These are phyloP conservation scores for Carpinus fangiana DNA, from an alignment of 306 rosid genomes.

Conservation along the genomic window DNA sequence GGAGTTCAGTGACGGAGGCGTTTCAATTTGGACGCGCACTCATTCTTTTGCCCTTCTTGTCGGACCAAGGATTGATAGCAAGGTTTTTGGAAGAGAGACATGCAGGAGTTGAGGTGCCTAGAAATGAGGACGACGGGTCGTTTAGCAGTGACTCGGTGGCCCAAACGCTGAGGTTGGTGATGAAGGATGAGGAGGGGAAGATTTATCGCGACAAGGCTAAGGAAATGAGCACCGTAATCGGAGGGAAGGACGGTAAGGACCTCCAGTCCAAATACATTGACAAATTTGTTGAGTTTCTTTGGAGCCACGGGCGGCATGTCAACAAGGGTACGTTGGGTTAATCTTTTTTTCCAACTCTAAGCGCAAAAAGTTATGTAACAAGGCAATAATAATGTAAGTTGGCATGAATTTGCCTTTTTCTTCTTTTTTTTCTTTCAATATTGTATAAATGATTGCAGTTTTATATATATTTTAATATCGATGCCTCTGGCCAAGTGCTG, in stretches of 20 bases:
- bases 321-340: background rate
- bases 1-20: constrained; percentile 49
- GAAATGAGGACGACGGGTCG: constrained; percentile 34
- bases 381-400: background rate
- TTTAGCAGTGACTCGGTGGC: constrained; percentile 29
- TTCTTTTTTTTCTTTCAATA: too few relatives aligned
- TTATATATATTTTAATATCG: too few relatives aligned
- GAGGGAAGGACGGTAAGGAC: constrained; percentile 9
- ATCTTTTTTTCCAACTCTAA: too few relatives aligned
- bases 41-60: constrained; percentile 19
- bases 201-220: constrained; percentile 34
- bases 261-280: constrained; percentile 29
- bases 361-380: background rate
- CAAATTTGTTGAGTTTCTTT: constrained; percentile 31
- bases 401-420: too few relatives aligned
- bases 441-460: too few relatives aligned
- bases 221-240: constrained; percentile 23
- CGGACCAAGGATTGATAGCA: constrained; percentile 35
- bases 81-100: constrained; percentile 35
- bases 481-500: too few relatives aligned
- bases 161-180: constrained; percentile 26
- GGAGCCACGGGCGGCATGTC: background rate
- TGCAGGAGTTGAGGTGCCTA: constrained; percentile 30
- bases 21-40: constrained; percentile 12
- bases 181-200: constrained; percentile 36